Conservation (phyloP, 108 stramenopile species). For the Nitzschia inconspicua region DNA sequence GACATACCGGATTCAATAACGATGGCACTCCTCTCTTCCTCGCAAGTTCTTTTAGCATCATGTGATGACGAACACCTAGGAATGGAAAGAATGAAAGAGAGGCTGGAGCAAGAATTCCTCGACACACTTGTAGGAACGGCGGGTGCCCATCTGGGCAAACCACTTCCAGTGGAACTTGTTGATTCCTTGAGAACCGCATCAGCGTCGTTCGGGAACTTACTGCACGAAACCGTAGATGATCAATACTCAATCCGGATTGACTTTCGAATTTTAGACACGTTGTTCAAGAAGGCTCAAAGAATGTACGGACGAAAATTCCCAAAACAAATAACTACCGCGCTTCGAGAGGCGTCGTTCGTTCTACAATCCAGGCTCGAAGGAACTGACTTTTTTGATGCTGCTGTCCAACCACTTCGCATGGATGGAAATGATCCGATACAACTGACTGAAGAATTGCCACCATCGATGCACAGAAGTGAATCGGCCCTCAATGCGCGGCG, state of each 20-base stretch:
- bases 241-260: conserved; percentile 2
- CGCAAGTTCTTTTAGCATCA: background rate
- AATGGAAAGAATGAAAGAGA: conserved; percentile 7
- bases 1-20: background rate
- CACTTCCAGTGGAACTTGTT: background rate
- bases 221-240: background rate
- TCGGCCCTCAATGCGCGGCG: too few relatives aligned
- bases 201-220: background rate
- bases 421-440: background rate
- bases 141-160: background rate
- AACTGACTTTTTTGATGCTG: conserved; percentile 2
- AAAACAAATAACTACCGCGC: background rate
- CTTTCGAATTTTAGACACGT: conserved; percentile 7
- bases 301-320: background rate
- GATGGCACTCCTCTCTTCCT: background rate
- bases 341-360: conserved; percentile 12
- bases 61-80: conserved; percentile 1
- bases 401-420: background rate
- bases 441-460: background rate
- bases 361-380: conserved; percentile 17
- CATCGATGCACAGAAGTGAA: background rate
- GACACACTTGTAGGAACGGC: conserved; percentile 14
- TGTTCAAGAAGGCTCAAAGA: conserved; percentile 8
- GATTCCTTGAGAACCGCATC: background rate
- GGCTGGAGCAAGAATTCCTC: conserved; percentile 12